phyloP scores from a whole-genome alignment of 2,329 filamentous ascomycete species.

The Madurella mycetomatis region DNA sequence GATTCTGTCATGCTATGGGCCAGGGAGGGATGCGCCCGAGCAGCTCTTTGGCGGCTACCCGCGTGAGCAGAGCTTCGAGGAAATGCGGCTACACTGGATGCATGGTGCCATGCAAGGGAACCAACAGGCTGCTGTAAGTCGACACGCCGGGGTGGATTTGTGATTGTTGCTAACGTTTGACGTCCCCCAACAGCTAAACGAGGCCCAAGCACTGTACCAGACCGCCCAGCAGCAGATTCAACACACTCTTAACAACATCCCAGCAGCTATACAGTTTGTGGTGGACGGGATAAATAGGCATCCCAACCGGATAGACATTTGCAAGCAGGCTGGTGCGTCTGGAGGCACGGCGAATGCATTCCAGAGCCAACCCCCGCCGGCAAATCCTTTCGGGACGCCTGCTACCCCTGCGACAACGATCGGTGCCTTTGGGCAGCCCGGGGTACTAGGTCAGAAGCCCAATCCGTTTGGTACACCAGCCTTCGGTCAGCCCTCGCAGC shows the following conservation, averaged over 20 bases:
- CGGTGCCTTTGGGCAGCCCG: constrained; percentile 39
- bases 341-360: constrained; percentile 41
- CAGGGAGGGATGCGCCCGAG: constrained; percentile 68
- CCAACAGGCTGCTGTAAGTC: constrained; percentile 46
- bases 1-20: constrained; percentile 83
- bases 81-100: constrained; percentile 73
- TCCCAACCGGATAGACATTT: constrained; percentile 68
- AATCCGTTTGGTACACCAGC: constrained; percentile 43
- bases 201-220: constrained; percentile 57
- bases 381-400: constrained; percentile 43
- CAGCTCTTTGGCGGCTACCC: constrained; percentile 77
- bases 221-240: constrained; percentile 69
- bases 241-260: constrained; percentile 61
- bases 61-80: constrained; percentile 84
- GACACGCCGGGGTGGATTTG: neutral
- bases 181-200: constrained; percentile 44
- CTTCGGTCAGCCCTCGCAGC: constrained; percentile 41
- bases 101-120: constrained; percentile 57
- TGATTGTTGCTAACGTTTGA: constrained; percentile 16
- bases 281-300: constrained; percentile 62
- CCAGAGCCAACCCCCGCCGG: constrained; percentile 18
- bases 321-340: constrained; percentile 37
- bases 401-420: constrained; percentile 2
- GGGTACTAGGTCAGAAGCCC: constrained; percentile 30
- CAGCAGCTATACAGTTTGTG: constrained; percentile 69